phyloP scores from a whole-genome alignment of 495 filamentous ascomycete genomes.

The Penicillium fimorum region DNA sequence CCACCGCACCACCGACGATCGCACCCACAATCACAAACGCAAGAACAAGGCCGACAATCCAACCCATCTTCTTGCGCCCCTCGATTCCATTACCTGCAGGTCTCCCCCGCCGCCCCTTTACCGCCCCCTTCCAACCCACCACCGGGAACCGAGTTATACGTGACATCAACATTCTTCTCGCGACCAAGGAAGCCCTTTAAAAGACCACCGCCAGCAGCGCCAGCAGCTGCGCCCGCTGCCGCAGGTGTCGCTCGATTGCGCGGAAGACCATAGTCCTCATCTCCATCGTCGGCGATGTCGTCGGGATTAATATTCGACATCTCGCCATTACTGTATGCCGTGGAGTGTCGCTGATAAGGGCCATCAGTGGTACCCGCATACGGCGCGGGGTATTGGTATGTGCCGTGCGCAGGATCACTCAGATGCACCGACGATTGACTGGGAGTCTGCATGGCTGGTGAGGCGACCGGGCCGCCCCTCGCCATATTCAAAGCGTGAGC shows the following conservation, averaged over 20 bases:
- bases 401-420: constrained; percentile 21
- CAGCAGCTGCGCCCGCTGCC: constrained; percentile 48
- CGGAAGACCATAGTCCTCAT: constrained; percentile 64
- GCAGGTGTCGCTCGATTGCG: constrained; percentile 42
- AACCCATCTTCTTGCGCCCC: constrained; percentile 65
- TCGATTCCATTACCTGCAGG: constrained; percentile 45
- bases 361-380: constrained; percentile 45
- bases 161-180: constrained; percentile 39
- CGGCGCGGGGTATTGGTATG: constrained; percentile 31
- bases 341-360: constrained; percentile 59
- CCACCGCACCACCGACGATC: constrained; percentile 76
- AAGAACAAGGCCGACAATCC: constrained; percentile 64
- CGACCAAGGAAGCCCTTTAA: constrained; percentile 40
- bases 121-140: constrained; percentile 26
- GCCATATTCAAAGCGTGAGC: constrained; percentile 43
- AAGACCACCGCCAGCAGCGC: constrained; percentile 54
- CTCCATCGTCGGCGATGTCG: constrained; percentile 80
- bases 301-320: constrained; percentile 67
- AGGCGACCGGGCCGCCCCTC: constrained; percentile 33
- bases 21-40: constrained; percentile 63
- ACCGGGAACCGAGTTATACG: constrained; percentile 56
- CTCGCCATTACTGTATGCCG: constrained; percentile 52
- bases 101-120: constrained; percentile 21
- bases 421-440: constrained; percentile 33
- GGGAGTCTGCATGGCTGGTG: constrained; percentile 40